Evolutionary conservation across 331 rosid species (phyloP).

Genomic region (Prunus yedoensis): DNA sequence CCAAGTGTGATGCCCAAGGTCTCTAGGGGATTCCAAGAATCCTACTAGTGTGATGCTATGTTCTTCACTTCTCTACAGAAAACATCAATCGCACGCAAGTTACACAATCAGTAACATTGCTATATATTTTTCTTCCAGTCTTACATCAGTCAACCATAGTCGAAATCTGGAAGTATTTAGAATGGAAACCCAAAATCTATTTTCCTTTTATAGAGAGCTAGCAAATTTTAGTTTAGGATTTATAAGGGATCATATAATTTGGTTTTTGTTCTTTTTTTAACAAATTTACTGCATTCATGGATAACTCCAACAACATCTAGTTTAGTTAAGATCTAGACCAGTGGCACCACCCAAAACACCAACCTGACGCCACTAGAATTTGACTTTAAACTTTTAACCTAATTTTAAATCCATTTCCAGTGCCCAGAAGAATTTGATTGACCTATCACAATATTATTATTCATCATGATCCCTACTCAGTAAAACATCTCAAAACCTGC

Average conservation of each 20-base stretch:
- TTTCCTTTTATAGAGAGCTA: neutral
- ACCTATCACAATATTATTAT: neutral
- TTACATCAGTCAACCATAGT: neutral
- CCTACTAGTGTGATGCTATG: neutral
- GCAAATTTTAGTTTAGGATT: neutral
- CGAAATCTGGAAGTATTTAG: neutral
- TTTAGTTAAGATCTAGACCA: neutral
- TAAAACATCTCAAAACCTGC: too few relatives aligned
- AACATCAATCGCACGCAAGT: neutral
- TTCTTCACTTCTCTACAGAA: neutral
- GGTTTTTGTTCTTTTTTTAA: neutral
- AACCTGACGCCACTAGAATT: neutral
- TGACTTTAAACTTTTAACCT: neutral
- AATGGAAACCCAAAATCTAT: neutral
- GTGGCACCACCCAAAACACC: neutral
- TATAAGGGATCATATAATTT: too few relatives aligned
- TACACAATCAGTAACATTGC: neutral
- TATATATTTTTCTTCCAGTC: neutral
- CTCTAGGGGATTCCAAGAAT: neutral
- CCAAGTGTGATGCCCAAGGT: neutral
- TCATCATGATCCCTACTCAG: too few relatives aligned
- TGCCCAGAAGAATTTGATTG: neutral
- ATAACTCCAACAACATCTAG: neutral
- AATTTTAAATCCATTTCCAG: conserved; percentile 2
- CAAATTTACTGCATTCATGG: neutral